Conservation (phyloP, 768 basidiomycete species). For the Dioszegia crocea region DNA sequence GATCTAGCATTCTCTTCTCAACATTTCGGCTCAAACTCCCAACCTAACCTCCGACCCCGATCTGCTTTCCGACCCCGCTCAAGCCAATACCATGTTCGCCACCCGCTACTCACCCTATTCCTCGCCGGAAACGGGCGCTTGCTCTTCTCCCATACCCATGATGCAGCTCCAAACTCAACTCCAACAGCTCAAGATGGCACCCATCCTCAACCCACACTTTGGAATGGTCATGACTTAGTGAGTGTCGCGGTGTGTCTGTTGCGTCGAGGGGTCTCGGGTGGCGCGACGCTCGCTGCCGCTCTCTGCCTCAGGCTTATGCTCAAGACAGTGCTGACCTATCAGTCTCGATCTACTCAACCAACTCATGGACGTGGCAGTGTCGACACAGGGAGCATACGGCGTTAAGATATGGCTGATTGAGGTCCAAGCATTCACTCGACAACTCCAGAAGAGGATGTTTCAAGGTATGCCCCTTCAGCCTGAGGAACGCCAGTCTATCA, state of each 20-base stretch:
- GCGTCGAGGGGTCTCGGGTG: too few species aligned
- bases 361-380: conserved; percentile 27
- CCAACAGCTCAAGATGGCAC: conserved; percentile 25
- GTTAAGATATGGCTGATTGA: conserved; percentile 35
- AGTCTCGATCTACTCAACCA: conserved; percentile 38
- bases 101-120: conserved; percentile 13
- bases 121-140: neutral
- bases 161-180: conserved; percentile 24
- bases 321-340: neutral
- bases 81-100: conserved; percentile 12
- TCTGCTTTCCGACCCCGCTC: neutral
- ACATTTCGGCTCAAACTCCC: neutral
- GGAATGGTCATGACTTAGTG: conserved; percentile 39
- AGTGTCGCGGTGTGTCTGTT: conserved; percentile 1
- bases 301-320: neutral
- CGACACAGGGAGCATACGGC: conserved; percentile 18
- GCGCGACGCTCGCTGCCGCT: neutral
- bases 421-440: conserved; percentile 28
- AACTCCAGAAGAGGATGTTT: conserved; percentile 29
- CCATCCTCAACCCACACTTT: conserved; percentile 36
- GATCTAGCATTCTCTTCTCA: neutral
- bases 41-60: neutral
- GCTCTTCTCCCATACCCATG: neutral
- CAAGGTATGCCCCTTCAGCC: conserved; percentile 34
- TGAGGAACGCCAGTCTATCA: conserved; percentile 21